Conservation (phyloP, 306 rosid genomes). For the Casuarina equisetifolia region DNA sequence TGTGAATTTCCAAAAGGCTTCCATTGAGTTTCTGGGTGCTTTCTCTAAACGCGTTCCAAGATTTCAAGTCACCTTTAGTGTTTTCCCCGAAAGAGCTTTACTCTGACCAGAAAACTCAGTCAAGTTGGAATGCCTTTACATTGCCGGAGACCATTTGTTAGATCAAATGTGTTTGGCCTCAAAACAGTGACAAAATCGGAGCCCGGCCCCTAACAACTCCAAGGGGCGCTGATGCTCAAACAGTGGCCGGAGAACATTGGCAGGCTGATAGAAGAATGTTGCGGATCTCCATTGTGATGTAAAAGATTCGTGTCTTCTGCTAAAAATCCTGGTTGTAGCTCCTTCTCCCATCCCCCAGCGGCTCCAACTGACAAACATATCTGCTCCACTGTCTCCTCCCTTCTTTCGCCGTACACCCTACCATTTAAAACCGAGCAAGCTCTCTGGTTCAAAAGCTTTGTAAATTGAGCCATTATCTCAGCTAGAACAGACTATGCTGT, state of each 20-base stretch:
- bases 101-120: no score
- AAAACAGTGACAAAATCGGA: no score
- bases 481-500: neutral
- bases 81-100: no score
- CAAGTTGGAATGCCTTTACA: no score
- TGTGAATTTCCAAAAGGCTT: neutral
- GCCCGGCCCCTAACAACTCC: neutral
- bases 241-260: neutral
- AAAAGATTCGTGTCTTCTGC: constrained; percentile 8
- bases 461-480: neutral
- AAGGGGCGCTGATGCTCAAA: neutral
- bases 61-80: no score
- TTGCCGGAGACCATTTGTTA: no score
- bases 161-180: no score
- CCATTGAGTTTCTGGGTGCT: neutral
- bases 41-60: neutral
- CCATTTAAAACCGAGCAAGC: neutral
- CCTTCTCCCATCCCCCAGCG: no score
- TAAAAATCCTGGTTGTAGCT: neutral
- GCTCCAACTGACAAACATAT: constrained; percentile 3
- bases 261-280: constrained; percentile 13
- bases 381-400: constrained; percentile 5
- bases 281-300: neutral
- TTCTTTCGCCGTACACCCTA: constrained; percentile 16
- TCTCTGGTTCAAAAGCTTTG: neutral